Conservation (phyloP, 2,329 filamentous ascomycete genomes). For the Dothidotthia symphoricarpi region DNA sequence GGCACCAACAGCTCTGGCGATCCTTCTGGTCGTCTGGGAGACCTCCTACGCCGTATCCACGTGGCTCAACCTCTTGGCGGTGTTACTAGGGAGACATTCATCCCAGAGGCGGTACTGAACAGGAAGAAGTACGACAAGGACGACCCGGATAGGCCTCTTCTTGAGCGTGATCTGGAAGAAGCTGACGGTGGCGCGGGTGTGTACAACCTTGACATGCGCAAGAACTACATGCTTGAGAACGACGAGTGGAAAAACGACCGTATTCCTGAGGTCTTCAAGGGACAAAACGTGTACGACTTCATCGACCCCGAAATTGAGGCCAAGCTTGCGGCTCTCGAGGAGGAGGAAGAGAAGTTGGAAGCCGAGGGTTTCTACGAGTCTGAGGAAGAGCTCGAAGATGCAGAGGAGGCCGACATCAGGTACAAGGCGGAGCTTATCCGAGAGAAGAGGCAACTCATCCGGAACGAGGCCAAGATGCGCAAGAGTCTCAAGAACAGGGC, state of each 20-base stretch:
- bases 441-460: slow-evolving; percentile 88
- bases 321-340: slow-evolving; percentile 87
- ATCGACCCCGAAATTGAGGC: slow-evolving; percentile 94
- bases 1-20: slow-evolving; percentile 78
- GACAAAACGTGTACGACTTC: slow-evolving; percentile 97
- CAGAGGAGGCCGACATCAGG: slow-evolving; percentile 80
- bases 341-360: slow-evolving; percentile 91
- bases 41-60: slow-evolving; percentile 91
- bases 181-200: slow-evolving; percentile 94
- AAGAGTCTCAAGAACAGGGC: slow-evolving; percentile 97
- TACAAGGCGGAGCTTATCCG: slow-evolving; percentile 94
- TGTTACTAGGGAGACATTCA: slow-evolving; percentile 73
- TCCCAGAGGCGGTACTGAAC: slow-evolving; percentile 79
- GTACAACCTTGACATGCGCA: slow-evolving; percentile 86
- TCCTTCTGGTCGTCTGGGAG: slow-evolving; percentile 75
- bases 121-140: slow-evolving; percentile 86
- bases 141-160: slow-evolving; percentile 76
- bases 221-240: slow-evolving; percentile 83
- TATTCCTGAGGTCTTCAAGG: slow-evolving; percentile 89
- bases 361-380: slow-evolving; percentile 90
- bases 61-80: slow-evolving; percentile 91
- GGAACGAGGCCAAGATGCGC: slow-evolving; percentile 91
- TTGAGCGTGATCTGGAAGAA: slow-evolving; percentile 84
- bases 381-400: slow-evolving; percentile 72
- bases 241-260: slow-evolving; percentile 95